phyloP scores from a whole-genome alignment of 805 yeast genomes.

The Yamadazyma paraphyllophila region DNA sequence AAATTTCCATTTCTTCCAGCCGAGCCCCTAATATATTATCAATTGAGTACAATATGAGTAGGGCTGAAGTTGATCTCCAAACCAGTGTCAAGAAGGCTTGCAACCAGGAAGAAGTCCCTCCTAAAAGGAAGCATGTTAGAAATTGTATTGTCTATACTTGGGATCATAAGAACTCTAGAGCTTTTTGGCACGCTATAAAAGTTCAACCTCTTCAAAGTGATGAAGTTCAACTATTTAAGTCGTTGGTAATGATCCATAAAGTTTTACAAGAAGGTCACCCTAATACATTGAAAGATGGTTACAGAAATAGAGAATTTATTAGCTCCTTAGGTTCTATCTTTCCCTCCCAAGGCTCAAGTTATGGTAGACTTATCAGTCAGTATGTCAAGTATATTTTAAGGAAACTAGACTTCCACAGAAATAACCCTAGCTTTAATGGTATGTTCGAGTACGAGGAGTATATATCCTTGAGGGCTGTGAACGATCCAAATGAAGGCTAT shows the following conservation, averaged over 20 bases:
- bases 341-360: constrained; percentile 45
- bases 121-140: constrained; percentile 93
- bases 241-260: constrained; percentile 81
- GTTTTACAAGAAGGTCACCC: constrained; percentile 98
- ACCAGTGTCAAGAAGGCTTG: constrained; percentile 79
- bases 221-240: constrained; percentile 82
- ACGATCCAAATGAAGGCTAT: constrained; percentile 94
- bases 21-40: not conserved
- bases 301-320: constrained; percentile 73
- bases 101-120: constrained; percentile 81
- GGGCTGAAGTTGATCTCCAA: constrained; percentile 47
- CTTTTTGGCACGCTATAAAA: constrained; percentile 82
- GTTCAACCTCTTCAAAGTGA: constrained; percentile 76
- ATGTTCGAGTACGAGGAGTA: constrained; percentile 96
- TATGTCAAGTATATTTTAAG: constrained; percentile 67
- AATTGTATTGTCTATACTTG: constrained; percentile 94
- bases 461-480: constrained; percentile 78
- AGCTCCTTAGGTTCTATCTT: constrained; percentile 63
- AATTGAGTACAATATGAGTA: constrained; percentile 29
- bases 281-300: constrained; percentile 75
- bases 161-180: constrained; percentile 85
- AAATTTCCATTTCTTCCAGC: constrained; percentile 1
- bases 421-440: constrained; percentile 89
- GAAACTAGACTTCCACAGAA: constrained; percentile 79
- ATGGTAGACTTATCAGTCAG: constrained; percentile 72